Evolutionary conservation across 192 early-diverging fungal genomes (phyloP), one percentile per base, ranked within the genome.

Genomic region (Entomortierella beljakovae): DNA sequence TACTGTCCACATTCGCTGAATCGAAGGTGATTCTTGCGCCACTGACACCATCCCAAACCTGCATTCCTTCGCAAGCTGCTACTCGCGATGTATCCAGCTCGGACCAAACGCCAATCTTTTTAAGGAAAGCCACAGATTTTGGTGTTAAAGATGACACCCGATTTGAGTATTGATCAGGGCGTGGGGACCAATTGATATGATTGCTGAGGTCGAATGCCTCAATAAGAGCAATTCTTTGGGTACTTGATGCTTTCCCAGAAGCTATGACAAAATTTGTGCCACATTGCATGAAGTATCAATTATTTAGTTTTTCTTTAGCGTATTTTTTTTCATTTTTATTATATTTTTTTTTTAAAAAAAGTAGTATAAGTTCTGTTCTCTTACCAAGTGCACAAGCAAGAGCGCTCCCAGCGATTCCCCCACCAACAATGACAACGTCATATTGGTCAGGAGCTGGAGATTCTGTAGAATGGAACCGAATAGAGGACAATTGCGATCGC

Each of bases 351-450:
- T n/a, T n/a, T n/a, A n/a, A n/a, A n/a, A n/a, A n/a, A n/a, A n/a
- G n/a, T n/a, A n/a, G n/a, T n/a, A n/a, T n/a, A n/a, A n/a, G n/a
- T n/a, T n/a, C n/a, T n/a, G n/a, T n/a, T n/a, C 0, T 51, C 85
- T 48, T 76, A 94, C 91, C 88, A 57, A 98, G 84, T 23, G 90
- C 88, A 55, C 87, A 88, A 4, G 95, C 95, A 33, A 96, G 77
- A 10, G 96, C 91, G n/a, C 89, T 93, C 38, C 97, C 97, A 13
- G 94, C 89, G 33, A 95, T 90, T 22, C 97, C 97, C 31, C 94
- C 95, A 20, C 97, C 97, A 18, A 98, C 91, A 71, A 98, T 92
- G 33, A 92, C 91, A 31, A 98, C 84, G 64, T 98, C 95, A 61
- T 92, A 94, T 25, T 68, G 60, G 23, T 77, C 73, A 22, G 61